phyloP scores from a whole-genome alignment of 805 yeast species.

The Saccharomycopsis lassenensis region DNA sequence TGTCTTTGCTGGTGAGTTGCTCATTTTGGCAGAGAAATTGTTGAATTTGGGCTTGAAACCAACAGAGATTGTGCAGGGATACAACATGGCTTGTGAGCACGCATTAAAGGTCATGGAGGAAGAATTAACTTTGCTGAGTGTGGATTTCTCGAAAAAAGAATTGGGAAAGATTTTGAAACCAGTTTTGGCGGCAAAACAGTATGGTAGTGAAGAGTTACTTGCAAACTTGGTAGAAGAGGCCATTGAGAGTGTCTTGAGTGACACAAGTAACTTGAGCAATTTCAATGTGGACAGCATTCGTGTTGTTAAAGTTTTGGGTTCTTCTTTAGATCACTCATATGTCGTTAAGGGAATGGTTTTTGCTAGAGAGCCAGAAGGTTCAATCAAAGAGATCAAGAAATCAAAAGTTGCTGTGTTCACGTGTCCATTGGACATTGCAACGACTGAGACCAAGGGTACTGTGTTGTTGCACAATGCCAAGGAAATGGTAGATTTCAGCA shows the following conservation, averaged over 20 bases:
- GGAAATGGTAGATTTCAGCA: constrained; percentile 92
- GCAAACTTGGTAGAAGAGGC: constrained; percentile 79
- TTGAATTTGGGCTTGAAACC: constrained; percentile 79
- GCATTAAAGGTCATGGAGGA: constrained; percentile 53
- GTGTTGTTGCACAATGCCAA: constrained; percentile 91
- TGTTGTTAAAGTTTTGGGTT: constrained; percentile 95
- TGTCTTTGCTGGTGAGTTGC: constrained; percentile 84
- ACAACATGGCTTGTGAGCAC: constrained; percentile 71
- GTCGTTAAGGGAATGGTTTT: constrained; percentile 97
- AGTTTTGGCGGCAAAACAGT: constrained; percentile 87
- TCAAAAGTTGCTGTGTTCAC: constrained; percentile 89
- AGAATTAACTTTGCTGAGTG: constrained; percentile 44
- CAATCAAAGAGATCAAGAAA: constrained; percentile 52
- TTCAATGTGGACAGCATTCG: constrained; percentile 92
- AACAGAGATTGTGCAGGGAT: constrained; percentile 89
- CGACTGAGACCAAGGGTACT: constrained; percentile 98
- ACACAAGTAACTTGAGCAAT: constrained; percentile 18
- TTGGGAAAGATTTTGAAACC: constrained; percentile 69
- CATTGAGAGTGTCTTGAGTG: constrained; percentile 49
- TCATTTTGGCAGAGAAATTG: constrained; percentile 78
- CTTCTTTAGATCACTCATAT: constrained; percentile 57
- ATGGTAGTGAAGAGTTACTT: constrained; percentile 73
- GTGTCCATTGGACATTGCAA: constrained; percentile 87
- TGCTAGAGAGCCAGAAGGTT: constrained; percentile 95
- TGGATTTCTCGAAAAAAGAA: constrained; percentile 40